Evolutionary conservation across 2,329 filamentous ascomycete genomes (phyloP), one percentile per base, ranked within the genome.

Genomic region (Ophiostoma sp.): DNA sequence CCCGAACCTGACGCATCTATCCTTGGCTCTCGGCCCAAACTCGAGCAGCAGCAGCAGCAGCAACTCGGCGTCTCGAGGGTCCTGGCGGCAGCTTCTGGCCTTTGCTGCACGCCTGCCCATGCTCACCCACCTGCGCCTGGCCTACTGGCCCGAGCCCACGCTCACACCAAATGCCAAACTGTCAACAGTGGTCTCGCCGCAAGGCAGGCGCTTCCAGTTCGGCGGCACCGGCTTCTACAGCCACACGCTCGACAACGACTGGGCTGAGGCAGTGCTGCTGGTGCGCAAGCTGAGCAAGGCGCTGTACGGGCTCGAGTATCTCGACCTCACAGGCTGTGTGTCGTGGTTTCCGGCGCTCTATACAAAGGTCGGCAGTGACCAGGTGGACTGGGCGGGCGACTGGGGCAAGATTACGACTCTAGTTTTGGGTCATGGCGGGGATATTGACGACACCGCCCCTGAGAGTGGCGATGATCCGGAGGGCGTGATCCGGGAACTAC

Each of bases 71-170:
- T 70, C 70, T 6, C 76, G 77, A 6, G 80, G 82, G 20, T 87
- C 86, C 0, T 89, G 87, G 87, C 84, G 82, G 67, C 85, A 87
- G 48, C 81, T 89, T 4, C 79, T 89, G 33, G 74, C 80, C 1
- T 76, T 89, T n/a, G 82, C 85, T 0, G 76, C 79, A 13, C 86
- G 84, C 73, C 76, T 87, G 7, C 81, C 81, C 0, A 82, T 80
- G 17, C 77, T 89, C 54, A 89, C 87, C 1, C 86, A 89, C 74
- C 79, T 89, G 57, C 87, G 83, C 73, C 80, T 89, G 7, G 86
- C 86, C 20, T 85, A 84, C 75, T 89, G 87, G 87, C 87, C 87
- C 1, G 82, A 83, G 67, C 87, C 87, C 1, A 82, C 82, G 20
- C 77, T 87, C n/a, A 86, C 85, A 1, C 84, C 85, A 10, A 84